A percentile compares a stretch with the other conserved stretches of the same genome.
phyloP scores from a whole-genome alignment of 495 filamentous ascomycete genomes.

The Annulohypoxylon moriforme region DNA sequence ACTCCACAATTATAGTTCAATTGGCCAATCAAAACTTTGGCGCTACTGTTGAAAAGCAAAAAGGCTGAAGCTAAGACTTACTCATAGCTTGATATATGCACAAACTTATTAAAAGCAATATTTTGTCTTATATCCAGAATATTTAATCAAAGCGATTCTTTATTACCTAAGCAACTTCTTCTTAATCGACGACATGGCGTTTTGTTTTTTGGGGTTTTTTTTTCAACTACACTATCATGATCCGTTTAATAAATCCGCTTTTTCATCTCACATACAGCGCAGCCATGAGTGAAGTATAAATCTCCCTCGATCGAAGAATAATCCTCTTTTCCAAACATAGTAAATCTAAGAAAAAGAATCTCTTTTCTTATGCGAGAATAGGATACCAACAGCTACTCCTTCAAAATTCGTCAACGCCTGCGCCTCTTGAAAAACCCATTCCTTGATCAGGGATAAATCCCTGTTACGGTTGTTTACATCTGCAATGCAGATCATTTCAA shows the following conservation, averaged over 20 bases:
- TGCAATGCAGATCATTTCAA: not conserved
- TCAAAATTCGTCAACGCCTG: not conserved
- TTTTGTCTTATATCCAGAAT: not conserved
- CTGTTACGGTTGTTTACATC: not conserved
- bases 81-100: not conserved
- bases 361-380: too few relatives aligned
- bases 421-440: too few relatives aligned
- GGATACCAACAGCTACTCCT: too few relatives aligned
- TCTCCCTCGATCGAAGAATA: too few relatives aligned
- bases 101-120: not conserved
- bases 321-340: too few relatives aligned
- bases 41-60: not conserved
- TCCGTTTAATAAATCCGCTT: too few relatives aligned
- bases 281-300: too few relatives aligned
- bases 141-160: too few relatives aligned
- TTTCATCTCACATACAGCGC: too few relatives aligned
- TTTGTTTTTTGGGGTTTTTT: too few relatives aligned
- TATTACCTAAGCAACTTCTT: not conserved
- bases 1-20: conserved; percentile 1
- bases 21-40: conserved; percentile 18
- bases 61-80: not conserved
- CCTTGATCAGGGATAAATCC: not conserved
- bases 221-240: too few relatives aligned
- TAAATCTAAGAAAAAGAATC: too few relatives aligned
- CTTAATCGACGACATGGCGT: not conserved